Base-by-base conservation (phyloP, 768 basidiomycete species). In the Russula olivacea region DNA sequence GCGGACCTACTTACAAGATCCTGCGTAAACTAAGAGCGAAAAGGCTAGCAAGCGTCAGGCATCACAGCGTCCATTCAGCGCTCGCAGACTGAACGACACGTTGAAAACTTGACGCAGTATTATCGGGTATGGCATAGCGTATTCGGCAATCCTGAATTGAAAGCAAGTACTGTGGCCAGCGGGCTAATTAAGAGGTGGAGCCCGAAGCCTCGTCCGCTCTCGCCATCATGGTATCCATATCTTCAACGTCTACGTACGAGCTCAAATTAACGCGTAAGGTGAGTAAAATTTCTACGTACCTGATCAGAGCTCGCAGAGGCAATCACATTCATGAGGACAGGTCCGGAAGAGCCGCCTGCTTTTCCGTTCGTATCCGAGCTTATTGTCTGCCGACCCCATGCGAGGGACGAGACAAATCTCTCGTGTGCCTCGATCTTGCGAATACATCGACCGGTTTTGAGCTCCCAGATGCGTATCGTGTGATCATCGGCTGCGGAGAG, bases 401-500 rank as follows among this genome's bases (percentile, higher is more conserved):
- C 65, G 9, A 68, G 47, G 14, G 57, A 68, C 25, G 65, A 51
- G 28, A 68, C 67, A 34, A 68, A 68, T 55, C 61, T 54, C 19
- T 62, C 61, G 32, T 68, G 67, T 15, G 67, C 67, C 38, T 68
- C 67, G 17, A 68, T 66, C 10, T 58, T 68, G 50, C 68, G 69
- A 40, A 72, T 71, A 67, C 83, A 83, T 41, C 82, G 75, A 3
- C 83, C 83, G 6, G 78, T 79, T 34, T 74, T 70, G 25, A 85
- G 73, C 67, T 85, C 83, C 83, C 83, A 85, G 0, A 83, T 75
- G 17, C 80, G 78, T 40, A 83, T 76, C 15, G 83, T 81, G 69
- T 82, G 79, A 73, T 85, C 83, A 72, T 85, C 83, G 7, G 80
- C 80, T 0, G 81, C 81, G 7, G 82, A 83, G 6, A 85, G 74